phyloP scores from a whole-genome alignment of 345 rosid species.

The Rhodamnia argentea region DNA sequence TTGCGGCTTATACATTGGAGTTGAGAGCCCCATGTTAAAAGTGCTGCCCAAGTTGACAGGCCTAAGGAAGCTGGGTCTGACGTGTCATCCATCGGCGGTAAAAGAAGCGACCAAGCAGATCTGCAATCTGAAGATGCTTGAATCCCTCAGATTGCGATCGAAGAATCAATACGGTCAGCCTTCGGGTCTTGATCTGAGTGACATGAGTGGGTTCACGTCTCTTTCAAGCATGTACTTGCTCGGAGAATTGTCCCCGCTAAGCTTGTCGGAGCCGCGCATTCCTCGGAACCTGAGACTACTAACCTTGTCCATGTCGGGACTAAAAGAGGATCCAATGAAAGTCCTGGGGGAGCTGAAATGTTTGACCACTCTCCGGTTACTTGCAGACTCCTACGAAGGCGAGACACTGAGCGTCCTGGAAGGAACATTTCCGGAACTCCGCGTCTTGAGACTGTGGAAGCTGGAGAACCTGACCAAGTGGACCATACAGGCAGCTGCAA shows the following conservation, averaged over 20 bases:
- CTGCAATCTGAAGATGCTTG: not conserved
- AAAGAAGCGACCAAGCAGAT: not conserved
- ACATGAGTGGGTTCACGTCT: not conserved
- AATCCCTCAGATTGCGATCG: conserved; percentile 17
- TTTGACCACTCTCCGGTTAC: conserved; percentile 17
- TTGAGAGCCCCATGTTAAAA: not conserved
- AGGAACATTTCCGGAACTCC: conserved; percentile 11
- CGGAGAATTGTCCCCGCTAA: not conserved
- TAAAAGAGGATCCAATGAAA: conserved; percentile 9
- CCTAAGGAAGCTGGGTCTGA: conserved; percentile 20
- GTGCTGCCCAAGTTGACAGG: not conserved
- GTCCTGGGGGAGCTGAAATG: conserved; percentile 1
- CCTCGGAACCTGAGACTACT: conserved; percentile 13
- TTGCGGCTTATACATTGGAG: conserved; percentile 14
- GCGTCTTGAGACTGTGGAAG: conserved; percentile 22
- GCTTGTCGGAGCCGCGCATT: not conserved
- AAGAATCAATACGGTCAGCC: conserved; percentile 9
- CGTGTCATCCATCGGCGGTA: conserved; percentile 5
- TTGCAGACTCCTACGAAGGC: conserved; percentile 17
- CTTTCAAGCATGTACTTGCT: conserved; percentile 20
- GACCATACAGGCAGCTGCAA: not conserved
- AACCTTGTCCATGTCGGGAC: conserved; percentile 10
- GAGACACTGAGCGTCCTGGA: not conserved
- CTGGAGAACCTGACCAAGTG: conserved; percentile 8
- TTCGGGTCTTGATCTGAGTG: conserved; percentile 2